A percentile compares a stretch with the other conserved stretches of the same genome.
Conservation (phyloP, 1,139 yeast species). For the Magnusiomyces magnusii region DNA sequence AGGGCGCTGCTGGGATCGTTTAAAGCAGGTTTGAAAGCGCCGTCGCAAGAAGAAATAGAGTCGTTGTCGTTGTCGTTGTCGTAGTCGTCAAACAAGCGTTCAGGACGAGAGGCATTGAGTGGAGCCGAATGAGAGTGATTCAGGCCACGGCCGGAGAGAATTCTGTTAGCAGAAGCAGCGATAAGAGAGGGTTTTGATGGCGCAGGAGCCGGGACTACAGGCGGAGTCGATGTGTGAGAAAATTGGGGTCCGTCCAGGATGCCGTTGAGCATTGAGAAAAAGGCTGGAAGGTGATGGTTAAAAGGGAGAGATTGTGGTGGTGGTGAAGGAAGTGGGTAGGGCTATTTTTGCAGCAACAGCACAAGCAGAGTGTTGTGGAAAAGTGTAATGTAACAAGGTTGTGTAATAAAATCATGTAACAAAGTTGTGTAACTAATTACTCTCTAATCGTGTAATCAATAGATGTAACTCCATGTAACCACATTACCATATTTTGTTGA, state of each 20-base stretch:
- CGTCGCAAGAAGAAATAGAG: constrained; percentile 35
- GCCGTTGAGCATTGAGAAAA: neutral
- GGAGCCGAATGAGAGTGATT: neutral
- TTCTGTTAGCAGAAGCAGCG: neutral
- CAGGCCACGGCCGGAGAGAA: neutral
- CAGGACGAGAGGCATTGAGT: neutral
- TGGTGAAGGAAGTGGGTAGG: neutral
- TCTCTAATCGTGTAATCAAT: too few relatives aligned
- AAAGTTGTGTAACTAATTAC: too few relatives aligned
- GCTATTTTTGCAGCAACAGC: neutral
- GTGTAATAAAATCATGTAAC: too few relatives aligned
- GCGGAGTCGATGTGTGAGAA: neutral
- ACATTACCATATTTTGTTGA: too few relatives aligned
- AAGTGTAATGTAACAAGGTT: neutral
- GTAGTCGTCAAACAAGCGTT: neutral
- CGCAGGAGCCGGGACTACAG: neutral
- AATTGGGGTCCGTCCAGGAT: neutral
- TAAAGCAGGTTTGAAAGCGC: constrained; percentile 55
- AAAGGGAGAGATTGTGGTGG: neutral
- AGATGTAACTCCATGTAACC: too few relatives aligned
- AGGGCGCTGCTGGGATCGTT: constrained; percentile 45
- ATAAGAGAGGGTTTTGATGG: neutral
- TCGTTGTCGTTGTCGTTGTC: constrained; percentile 19
- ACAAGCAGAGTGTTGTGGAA: neutral
- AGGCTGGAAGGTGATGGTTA: neutral